Evolutionary conservation across 805 yeast species (phyloP).

Genomic region (Metschnikowia aberdeeniae): DNA sequence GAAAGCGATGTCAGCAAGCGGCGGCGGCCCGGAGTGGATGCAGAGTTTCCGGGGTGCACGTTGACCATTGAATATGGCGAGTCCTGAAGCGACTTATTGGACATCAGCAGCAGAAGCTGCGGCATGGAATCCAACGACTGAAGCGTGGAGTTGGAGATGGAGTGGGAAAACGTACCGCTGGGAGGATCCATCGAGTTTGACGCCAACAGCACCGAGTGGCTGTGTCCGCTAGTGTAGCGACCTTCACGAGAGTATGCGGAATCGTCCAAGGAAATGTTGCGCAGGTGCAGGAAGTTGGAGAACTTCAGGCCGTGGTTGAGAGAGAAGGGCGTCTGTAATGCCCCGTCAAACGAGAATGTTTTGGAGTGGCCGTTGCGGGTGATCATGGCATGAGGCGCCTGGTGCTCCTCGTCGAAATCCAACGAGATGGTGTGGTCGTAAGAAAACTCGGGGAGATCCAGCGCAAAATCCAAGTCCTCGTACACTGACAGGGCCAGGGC

Average conservation of each 20-base stretch:
- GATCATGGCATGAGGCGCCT: background rate
- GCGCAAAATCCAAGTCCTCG: constrained; percentile 16
- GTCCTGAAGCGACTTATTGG: constrained; percentile 33
- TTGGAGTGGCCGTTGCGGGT: constrained; percentile 17
- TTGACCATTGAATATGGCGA: constrained; percentile 24
- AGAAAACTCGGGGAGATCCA: constrained; percentile 15
- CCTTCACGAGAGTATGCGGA: background rate
- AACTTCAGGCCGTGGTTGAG: constrained; percentile 17
- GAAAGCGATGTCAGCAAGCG: constrained; percentile 33
- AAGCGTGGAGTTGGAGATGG: constrained; percentile 17
- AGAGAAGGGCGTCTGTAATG: constrained; percentile 23
- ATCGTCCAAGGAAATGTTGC: constrained; percentile 19
- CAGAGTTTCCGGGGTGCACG: constrained; percentile 4
- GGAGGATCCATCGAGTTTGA: constrained; percentile 17
- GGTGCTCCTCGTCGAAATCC: constrained; percentile 7
- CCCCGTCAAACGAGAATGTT: constrained; percentile 16
- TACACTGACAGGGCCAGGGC: constrained; percentile 12
- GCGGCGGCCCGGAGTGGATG: constrained; percentile 36
- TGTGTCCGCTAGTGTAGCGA: constrained; percentile 6
- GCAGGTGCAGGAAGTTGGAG: constrained; percentile 16
- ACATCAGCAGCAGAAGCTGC: constrained; percentile 31
- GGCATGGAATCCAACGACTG: constrained; percentile 35
- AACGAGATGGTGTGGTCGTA: constrained; percentile 10
- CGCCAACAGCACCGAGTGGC: constrained; percentile 10
- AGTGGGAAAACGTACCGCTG: constrained; percentile 14